A percentile compares a stretch with the other conserved stretches of the same genome.
Evolutionary conservation across 805 yeast species (phyloP).

Genomic region (Pichia phayaonensis): DNA sequence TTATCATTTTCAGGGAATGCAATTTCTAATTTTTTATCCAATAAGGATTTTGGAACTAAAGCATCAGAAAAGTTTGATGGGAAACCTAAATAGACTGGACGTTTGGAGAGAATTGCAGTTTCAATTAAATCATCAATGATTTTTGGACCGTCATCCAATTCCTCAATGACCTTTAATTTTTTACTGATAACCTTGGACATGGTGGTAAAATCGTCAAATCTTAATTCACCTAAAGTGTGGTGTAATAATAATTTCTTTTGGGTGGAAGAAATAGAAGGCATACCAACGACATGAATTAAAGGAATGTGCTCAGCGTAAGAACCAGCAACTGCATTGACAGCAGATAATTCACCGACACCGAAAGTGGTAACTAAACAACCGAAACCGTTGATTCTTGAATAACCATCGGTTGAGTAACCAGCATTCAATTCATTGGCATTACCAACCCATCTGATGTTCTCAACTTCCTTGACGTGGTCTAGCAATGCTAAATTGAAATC

Average conservation of each 20-base stretch:
- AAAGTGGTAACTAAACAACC: conserved; percentile 74
- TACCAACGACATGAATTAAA: conserved; percentile 76
- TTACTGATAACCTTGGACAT: conserved; percentile 70
- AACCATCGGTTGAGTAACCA: conserved; percentile 84
- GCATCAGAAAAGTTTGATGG: conserved; percentile 77
- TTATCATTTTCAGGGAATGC: conserved; percentile 48
- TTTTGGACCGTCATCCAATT: conserved; percentile 56
- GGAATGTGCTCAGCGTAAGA: conserved; percentile 88
- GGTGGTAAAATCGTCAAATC: conserved; percentile 67
- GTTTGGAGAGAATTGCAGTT: conserved; percentile 61
- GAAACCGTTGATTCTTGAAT: conserved; percentile 72
- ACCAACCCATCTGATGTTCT: conserved; percentile 81
- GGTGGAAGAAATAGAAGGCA: conserved; percentile 70
- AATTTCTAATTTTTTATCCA: conserved; percentile 45
- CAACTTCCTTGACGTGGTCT: conserved; percentile 68
- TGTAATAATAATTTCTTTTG: conserved; percentile 66
- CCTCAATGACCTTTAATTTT: conserved; percentile 58
- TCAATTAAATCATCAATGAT: conserved; percentile 69
- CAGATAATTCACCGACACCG: conserved; percentile 86
- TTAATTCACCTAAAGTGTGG: conserved; percentile 81
- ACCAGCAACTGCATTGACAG: conserved; percentile 83
- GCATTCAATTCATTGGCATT: conserved; percentile 88
- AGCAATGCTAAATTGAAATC: conserved; percentile 69
- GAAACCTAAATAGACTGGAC: conserved; percentile 77
- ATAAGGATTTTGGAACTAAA: conserved; percentile 46